Base-by-base conservation (phyloP, 495 filamentous ascomycete species). In the Melanomma pulvis-pyrius region DNA sequence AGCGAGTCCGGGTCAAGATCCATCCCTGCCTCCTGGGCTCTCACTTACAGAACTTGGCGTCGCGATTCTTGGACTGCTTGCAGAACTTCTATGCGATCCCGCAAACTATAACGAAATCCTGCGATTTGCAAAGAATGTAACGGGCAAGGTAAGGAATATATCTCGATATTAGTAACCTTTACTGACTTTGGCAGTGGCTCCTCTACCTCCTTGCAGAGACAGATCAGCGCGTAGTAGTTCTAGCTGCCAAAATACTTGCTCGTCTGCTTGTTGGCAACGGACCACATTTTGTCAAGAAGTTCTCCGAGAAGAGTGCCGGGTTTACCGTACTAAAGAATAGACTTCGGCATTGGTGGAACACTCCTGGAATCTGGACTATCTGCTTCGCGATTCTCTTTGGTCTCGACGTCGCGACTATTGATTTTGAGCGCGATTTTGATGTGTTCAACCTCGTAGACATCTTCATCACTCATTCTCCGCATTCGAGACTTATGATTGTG, bases 51-150 rank as follows among this genome's bases (percentile, higher is more conserved):
- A 92, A 54, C 77, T 96, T 48, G 92, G 91, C 9, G 80, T 87
- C 39, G 86, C 85, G 63, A 83, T 97, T 59, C 78, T 98, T 44
- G 86, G 88, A 65, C 85, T 97, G 79, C 96, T 96, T 71, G 80
- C 89, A n/a, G 80, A 89, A 32, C 76, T 96, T 1, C 80, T 98
- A n/a, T 96, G 91, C 69, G 86, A 90, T 56, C 84, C 86, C 67
- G 80, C 81, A 41, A 90, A 88, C 64, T 71, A 73, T 13, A 75
- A 79, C 15, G 87, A 88, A 36, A 86, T 97, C 55, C 86, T 85
- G 71, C 93, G 90, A 70, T 98, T 98, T 79, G 92, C 93, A 17
- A 91, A 88, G 78, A 94, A 92, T 1, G 93, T 98, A 2, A 97
- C 96, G 28, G 96, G 93, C 68, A 98, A 96, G 86, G 92, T 94